Evolutionary conservation across 148 eudicot species (phyloP).

Genomic region (Arctostaphylos glauca): DNA sequence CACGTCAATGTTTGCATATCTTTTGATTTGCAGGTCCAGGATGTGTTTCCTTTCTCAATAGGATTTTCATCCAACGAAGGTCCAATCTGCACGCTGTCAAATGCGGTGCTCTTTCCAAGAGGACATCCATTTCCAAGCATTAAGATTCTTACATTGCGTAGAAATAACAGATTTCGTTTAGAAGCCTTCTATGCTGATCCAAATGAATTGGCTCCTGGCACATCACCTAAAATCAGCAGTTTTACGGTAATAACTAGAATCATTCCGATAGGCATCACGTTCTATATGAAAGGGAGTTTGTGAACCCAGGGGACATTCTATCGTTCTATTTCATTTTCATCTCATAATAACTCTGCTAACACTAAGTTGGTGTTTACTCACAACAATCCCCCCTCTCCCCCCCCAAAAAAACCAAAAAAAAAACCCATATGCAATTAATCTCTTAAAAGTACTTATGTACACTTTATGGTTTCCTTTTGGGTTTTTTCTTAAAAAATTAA

Average conservation of each 20-base stretch:
- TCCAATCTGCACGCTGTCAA: conserved; percentile 42
- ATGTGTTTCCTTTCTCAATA: conserved; percentile 74
- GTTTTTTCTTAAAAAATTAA: neutral
- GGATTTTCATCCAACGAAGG: conserved; percentile 58
- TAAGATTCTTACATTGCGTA: conserved; percentile 59
- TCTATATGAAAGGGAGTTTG: neutral
- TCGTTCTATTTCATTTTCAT: neutral
- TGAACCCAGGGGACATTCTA: neutral
- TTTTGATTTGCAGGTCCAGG: conserved; percentile 64
- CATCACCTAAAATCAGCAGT: conserved; percentile 59
- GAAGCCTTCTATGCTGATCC: conserved; percentile 63
- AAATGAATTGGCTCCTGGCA: conserved; percentile 68
- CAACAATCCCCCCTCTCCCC: too few relatives aligned
- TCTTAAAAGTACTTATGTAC: neutral
- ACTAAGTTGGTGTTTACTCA: neutral
- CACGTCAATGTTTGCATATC: conserved; percentile 14
- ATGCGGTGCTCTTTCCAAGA: conserved; percentile 57
- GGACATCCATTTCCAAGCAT: conserved; percentile 81
- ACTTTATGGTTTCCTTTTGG: neutral
- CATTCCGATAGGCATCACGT: neutral
- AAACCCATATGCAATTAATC: neutral
- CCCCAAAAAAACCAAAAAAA: too few relatives aligned
- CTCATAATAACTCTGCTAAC: neutral
- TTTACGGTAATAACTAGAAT: conserved; percentile 41
- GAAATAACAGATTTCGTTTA: conserved; percentile 48